A percentile compares a stretch with the other conserved stretches of the same genome.
Evolutionary conservation across 208 protist genomes (phyloP).

Genomic region (Naegleria fowleri): DNA sequence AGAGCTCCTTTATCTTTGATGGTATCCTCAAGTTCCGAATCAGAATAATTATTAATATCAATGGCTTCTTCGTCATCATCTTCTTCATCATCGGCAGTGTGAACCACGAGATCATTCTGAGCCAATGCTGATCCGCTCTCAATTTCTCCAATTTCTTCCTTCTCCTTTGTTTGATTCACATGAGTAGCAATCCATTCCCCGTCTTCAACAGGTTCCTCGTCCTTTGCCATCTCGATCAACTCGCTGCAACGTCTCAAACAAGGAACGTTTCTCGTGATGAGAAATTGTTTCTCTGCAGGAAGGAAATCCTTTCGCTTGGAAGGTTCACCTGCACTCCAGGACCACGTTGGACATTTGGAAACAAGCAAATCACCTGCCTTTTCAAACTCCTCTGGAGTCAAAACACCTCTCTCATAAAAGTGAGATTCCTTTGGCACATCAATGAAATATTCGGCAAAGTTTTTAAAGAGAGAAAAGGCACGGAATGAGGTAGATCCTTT

Average conservation of each 20-base stretch:
- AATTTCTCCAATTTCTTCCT: slow-evolving; percentile 4
- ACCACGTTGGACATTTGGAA: slow-evolving; percentile 89
- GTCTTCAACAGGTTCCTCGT: slow-evolving; percentile 30
- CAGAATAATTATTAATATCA: slow-evolving; percentile 56
- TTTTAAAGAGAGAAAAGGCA: slow-evolving; percentile 9
- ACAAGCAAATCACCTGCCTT: slow-evolving; percentile 85
- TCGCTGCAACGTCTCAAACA: slow-evolving; percentile 51
- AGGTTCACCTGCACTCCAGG: slow-evolving; percentile 71
- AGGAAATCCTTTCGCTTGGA: slow-evolving; percentile 70
- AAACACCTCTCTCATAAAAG: slow-evolving; percentile 45
- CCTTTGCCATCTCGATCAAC: neutral
- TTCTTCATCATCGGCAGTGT: slow-evolving; percentile 33
- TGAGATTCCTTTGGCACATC: slow-evolving; percentile 18
- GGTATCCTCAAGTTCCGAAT: slow-evolving; percentile 42
- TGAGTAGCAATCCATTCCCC: slow-evolving; percentile 19
- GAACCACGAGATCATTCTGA: slow-evolving; percentile 5
- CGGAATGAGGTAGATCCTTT: neutral
- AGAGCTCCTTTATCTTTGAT: slow-evolving; percentile 32
- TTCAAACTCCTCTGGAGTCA: slow-evolving; percentile 81
- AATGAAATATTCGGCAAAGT: slow-evolving; percentile 10
- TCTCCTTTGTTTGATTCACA: neutral
- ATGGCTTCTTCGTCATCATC: slow-evolving; percentile 52
- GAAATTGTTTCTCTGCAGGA: slow-evolving; percentile 89
- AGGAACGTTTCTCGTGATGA: slow-evolving; percentile 71
- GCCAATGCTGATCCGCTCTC: neutral